These are phyloP conservation scores for Aaosphaeria pasadenensis DNA, from an alignment of 2,329 filamentous ascomycete genomes.

Conservation along the genomic window DNA sequence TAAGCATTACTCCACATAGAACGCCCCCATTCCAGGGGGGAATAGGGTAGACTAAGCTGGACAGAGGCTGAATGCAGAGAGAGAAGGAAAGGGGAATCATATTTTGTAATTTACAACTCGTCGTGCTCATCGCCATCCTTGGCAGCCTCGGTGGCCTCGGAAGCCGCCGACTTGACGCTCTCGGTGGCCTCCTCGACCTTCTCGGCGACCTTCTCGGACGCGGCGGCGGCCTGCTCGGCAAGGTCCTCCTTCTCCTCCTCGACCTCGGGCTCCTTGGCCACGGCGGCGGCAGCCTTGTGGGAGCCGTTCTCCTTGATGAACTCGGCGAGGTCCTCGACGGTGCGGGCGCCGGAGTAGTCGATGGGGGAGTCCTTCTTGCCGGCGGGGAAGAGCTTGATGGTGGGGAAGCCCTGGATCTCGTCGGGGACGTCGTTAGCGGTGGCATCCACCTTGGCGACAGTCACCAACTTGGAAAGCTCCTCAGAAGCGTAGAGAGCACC, in stretches of 20 bases:
- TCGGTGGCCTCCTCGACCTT: conserved; percentile 38
- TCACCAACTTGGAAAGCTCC: conserved; percentile 57
- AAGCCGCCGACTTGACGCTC: conserved; percentile 39
- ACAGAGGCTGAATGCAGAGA: not conserved
- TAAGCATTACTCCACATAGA: too few relatives aligned
- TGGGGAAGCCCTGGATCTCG: conserved; percentile 96
- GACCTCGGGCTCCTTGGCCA: conserved; percentile 56
- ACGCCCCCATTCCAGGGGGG: not conserved
- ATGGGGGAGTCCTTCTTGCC: conserved; percentile 81
- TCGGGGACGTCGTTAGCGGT: conserved; percentile 95
- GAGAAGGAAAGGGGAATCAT: conserved; percentile 4
- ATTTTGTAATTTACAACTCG: conserved; percentile 63
- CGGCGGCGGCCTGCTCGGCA: conserved; percentile 43
- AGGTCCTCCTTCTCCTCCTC: conserved; percentile 46
- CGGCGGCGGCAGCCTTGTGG: conserved; percentile 69
- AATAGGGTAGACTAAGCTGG: not conserved
- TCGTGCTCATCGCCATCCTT: conserved; percentile 55
- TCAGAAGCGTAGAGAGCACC: conserved; percentile 54
- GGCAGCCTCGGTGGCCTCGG: conserved; percentile 35
- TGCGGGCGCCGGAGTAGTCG: conserved; percentile 84
- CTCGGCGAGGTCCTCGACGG: conserved; percentile 83
- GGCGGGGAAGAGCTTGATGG: conserved; percentile 96
- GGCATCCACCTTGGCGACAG: conserved; percentile 87
- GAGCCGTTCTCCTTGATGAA: conserved; percentile 97
- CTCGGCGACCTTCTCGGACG: conserved; percentile 39